These are phyloP conservation scores for Cenchrus purpureus DNA, from an alignment of 176 grass and related monocot species.

Conservation along the genomic window DNA sequence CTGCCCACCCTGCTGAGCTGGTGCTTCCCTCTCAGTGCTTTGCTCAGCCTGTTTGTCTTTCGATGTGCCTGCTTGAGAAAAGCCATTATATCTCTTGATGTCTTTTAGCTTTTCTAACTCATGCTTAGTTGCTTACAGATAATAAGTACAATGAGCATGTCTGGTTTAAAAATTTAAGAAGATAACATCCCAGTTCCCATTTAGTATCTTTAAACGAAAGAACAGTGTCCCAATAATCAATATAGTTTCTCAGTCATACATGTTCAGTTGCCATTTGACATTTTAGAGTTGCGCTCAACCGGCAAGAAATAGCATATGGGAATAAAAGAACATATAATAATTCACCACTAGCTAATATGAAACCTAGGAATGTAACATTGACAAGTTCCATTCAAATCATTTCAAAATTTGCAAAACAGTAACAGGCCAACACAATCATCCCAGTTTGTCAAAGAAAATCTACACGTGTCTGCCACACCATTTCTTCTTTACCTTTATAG, in stretches of 20 bases:
- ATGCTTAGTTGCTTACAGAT: neutral
- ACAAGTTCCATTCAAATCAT: neutral
- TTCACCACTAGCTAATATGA: conserved; percentile 3
- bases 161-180: neutral
- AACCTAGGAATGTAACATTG: conserved; percentile 11
- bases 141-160: neutral
- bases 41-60: conserved; percentile 65
- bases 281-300: neutral
- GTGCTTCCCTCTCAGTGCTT: conserved; percentile 33
- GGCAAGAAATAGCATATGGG: neutral
- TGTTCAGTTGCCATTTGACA: neutral
- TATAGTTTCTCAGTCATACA: neutral
- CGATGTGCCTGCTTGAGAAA: conserved; percentile 54
- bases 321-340: neutral
- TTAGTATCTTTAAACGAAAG: neutral
- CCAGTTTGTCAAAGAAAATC: conserved; percentile 6
- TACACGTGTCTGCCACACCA: neutral
- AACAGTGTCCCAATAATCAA: neutral
- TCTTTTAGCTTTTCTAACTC: neutral
- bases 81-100: neutral
- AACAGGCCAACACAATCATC: neutral
- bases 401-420: neutral
- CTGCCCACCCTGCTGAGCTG: conserved; percentile 40
- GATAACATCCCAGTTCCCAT: neutral
- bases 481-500: neutral